Conservation (phyloP, 2,329 filamentous ascomycete species). For the Xylariaceae sp. region DNA sequence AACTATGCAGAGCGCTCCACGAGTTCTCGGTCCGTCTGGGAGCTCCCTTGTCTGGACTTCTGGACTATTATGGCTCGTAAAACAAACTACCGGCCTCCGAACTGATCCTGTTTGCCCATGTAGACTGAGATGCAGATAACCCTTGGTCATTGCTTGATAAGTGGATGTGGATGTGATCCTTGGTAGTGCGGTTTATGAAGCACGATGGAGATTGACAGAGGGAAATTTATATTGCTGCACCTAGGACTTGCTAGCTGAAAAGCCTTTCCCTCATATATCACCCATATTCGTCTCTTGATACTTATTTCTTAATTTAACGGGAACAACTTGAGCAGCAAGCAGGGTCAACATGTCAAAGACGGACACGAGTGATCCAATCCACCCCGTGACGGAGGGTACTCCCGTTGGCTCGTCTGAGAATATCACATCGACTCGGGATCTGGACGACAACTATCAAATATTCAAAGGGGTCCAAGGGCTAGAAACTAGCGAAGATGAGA, state of each 20-base stretch:
- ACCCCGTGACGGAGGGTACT: neutral
- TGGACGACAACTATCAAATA: constrained; percentile 41
- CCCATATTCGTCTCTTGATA: neutral
- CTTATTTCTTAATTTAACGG: neutral
- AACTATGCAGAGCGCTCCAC: too few species aligned
- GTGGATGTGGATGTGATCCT: neutral
- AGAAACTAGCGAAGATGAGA: constrained; percentile 30
- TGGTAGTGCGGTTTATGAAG: neutral
- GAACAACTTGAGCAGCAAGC: neutral
- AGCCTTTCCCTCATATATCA: neutral
- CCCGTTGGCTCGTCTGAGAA: neutral
- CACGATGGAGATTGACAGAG: neutral
- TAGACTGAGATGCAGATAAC: neutral
- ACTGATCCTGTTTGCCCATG: neutral
- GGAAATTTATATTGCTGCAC: neutral
- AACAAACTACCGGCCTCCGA: neutral
- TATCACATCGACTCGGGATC: constrained; percentile 26
- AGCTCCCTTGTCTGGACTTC: neutral
- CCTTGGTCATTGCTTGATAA: neutral
- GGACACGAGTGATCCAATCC: neutral
- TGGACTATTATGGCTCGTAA: neutral
- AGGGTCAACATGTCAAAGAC: neutral
- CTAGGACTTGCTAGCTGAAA: neutral
- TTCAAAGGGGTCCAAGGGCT: constrained; percentile 34
- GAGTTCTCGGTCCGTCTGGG: neutral